Evolutionary conservation across 345 rosid genomes (phyloP).

Genomic region (Brassica nigra): DNA sequence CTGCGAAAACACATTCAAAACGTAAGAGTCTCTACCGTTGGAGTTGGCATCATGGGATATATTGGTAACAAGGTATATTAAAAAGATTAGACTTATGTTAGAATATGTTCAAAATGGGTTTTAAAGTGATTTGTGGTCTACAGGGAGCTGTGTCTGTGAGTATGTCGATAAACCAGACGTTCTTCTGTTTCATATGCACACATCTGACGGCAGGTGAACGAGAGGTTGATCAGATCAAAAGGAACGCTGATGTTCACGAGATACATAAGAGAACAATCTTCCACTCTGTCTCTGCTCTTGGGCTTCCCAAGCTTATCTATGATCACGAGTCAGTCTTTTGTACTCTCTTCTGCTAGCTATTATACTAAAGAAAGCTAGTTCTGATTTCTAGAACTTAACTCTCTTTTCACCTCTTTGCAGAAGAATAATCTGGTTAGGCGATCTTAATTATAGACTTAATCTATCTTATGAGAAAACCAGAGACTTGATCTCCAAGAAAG

Average conservation of each 20-base stretch:
- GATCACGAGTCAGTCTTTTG: conserved; percentile 78
- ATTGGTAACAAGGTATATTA: conserved; percentile 86
- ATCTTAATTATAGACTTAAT: conserved; percentile 86
- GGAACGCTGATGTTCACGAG: conserved; percentile 89
- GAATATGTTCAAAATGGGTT: background rate
- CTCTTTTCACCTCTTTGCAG: conserved; percentile 50
- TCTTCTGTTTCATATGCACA: conserved; percentile 74
- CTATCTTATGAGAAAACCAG: conserved; percentile 65
- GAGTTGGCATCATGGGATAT: conserved; percentile 96
- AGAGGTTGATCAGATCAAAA: conserved; percentile 84
- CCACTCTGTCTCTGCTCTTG: conserved; percentile 54
- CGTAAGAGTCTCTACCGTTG: conserved; percentile 81
- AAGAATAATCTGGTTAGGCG: conserved; percentile 88
- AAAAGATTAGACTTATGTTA: background rate
- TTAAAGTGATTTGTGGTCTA: background rate
- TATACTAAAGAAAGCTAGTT: background rate
- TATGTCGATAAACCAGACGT: conserved; percentile 89
- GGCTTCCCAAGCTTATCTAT: conserved; percentile 66
- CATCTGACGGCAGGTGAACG: conserved; percentile 94
- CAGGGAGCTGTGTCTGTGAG: conserved; percentile 98
- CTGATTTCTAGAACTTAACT: background rate
- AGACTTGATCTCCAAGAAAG: conserved; percentile 62
- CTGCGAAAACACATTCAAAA: conserved; percentile 82
- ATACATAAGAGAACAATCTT: conserved; percentile 80
- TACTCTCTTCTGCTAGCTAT: background rate